Evolutionary conservation across 1,139 yeast genomes (phyloP), one percentile per base, ranked within the genome.

Genomic region (Hyphopichia khmerensis): DNA sequence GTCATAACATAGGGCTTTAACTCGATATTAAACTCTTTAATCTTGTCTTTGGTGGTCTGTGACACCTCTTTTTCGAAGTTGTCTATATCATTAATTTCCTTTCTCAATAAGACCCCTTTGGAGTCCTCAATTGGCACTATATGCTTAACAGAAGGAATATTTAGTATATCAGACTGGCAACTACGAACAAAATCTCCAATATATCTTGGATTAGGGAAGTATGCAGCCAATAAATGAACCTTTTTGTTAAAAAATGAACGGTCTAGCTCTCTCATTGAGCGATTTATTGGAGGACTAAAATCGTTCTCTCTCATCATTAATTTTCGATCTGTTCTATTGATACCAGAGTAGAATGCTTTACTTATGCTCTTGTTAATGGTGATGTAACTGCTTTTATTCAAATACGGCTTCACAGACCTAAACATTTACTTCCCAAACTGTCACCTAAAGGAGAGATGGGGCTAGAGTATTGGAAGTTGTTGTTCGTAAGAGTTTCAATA

Each of bases 191-290:
- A 81, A 6, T 57, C 57, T 9, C 87, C 84, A 19, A 85, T 68
- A 46, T 67, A 64, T 40, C 77, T 73, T 0, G 95, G 89, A 44
- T 89, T 82, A 2, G 84, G 80, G 54, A 91, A 81, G 40, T 72
- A 64, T 1, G 91, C 89, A 14, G 82, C 85, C 49, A 86, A 77
- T 18, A 89, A 66, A 1, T 81, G 77, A 5, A 86, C 66, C 11
- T 71, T 67, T 26, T 72, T 73, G 9, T 67, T 58, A 65, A 90
- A 91, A 52, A 80, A 78, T 0, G 76, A 62, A 36, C 85, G 75
- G 60, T 90, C 93, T 38, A 91, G 71, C 18, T 59, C 72, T 36
- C 57, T 76, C 91, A 88, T 84, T 5, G 77, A 69, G 40, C 88
- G 65, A 57, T 84, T 74, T 11, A 80, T 67, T 0, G 96, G 96